Conservation (phyloP, 768 basidiomycete genomes). For the Boletus rufocinnamomeus region DNA sequence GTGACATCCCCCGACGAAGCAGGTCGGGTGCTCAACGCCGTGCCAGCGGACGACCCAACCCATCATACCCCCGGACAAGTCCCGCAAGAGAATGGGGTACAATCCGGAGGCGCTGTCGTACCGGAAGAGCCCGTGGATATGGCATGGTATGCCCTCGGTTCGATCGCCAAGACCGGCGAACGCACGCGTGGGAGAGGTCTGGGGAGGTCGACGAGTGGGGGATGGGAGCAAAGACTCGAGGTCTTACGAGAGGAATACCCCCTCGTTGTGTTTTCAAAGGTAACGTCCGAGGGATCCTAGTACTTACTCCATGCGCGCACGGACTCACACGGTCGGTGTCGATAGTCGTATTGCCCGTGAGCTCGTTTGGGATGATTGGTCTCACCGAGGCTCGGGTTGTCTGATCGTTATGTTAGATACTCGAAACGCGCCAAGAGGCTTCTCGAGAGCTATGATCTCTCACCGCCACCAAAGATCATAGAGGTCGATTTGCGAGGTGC, state of each 20-base stretch:
- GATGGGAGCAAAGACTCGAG: constrained; percentile 37
- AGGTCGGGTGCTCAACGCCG: constrained; percentile 12
- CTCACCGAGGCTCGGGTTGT: too few relatives aligned
- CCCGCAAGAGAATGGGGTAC: not conserved
- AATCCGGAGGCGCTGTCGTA: constrained; percentile 42
- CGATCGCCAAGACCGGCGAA: constrained; percentile 7
- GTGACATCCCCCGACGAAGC: constrained; percentile 45
- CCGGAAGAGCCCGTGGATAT: constrained; percentile 51
- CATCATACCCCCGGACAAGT: not conserved
- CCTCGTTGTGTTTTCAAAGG: constrained; percentile 82
- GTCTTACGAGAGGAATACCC: constrained; percentile 54
- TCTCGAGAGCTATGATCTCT: constrained; percentile 57
- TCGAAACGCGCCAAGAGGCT: constrained; percentile 45
- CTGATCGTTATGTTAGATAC: constrained; percentile 12
- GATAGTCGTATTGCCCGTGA: constrained; percentile 74
- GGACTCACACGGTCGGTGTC: not conserved
- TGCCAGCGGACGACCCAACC: constrained; percentile 26
- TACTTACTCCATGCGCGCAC: not conserved
- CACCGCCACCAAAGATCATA: constrained; percentile 65
- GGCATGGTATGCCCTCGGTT: constrained; percentile 54
- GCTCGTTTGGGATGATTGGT: constrained; percentile 27
- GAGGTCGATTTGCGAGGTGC: constrained; percentile 75
- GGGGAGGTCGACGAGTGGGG: constrained; percentile 43
- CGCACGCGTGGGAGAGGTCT: constrained; percentile 10
- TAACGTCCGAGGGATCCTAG: constrained; percentile 28